These are phyloP conservation scores for Mortierella alpina DNA, from an alignment of 192 early-diverging fungal species.

Conservation along the genomic window DNA sequence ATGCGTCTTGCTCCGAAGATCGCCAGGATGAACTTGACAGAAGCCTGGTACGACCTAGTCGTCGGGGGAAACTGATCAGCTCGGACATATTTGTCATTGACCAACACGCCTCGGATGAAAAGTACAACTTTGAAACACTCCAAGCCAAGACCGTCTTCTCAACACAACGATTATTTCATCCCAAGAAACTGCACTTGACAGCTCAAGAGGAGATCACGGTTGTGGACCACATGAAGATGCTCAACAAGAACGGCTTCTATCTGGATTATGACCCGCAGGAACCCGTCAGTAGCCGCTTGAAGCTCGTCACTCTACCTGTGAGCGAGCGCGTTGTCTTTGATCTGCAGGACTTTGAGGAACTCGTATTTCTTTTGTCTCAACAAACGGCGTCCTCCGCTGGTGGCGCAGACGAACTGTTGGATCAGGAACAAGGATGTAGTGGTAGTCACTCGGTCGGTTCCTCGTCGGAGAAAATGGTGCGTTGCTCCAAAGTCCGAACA, in stretches of 20 bases:
- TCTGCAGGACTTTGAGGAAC: constrained; percentile 80
- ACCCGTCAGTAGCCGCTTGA: constrained; percentile 70
- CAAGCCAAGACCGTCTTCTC: constrained; percentile 72
- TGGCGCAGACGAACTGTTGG: constrained; percentile 1
- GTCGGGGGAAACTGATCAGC: constrained; percentile 20
- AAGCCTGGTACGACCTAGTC: not conserved
- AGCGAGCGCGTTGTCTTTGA: constrained; percentile 81
- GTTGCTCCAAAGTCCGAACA: constrained; percentile 73
- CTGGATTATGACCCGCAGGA: constrained; percentile 69
- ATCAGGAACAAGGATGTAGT: constrained; percentile 20
- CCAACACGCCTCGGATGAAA: constrained; percentile 98
- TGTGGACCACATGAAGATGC: constrained; percentile 74
- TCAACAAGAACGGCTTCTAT: constrained; percentile 88
- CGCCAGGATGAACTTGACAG: not conserved
- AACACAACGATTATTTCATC: constrained; percentile 77
- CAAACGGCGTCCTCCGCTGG: constrained; percentile 16
- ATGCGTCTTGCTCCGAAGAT: not conserved
- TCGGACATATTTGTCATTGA: constrained; percentile 93
- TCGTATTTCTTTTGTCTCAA: constrained; percentile 65
- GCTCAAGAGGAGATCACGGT: constrained; percentile 84
- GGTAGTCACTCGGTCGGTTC: constrained; percentile 20
- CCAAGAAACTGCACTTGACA: constrained; percentile 74
- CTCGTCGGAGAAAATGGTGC: constrained; percentile 63
- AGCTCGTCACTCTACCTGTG: constrained; percentile 78
- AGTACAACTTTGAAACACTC: constrained; percentile 93